Percentiles rank a stretch among this genome's conserved stretches.
Evolutionary conservation across 768 basidiomycete genomes (phyloP).

Genomic region (Psilocybe cyanescens): DNA sequence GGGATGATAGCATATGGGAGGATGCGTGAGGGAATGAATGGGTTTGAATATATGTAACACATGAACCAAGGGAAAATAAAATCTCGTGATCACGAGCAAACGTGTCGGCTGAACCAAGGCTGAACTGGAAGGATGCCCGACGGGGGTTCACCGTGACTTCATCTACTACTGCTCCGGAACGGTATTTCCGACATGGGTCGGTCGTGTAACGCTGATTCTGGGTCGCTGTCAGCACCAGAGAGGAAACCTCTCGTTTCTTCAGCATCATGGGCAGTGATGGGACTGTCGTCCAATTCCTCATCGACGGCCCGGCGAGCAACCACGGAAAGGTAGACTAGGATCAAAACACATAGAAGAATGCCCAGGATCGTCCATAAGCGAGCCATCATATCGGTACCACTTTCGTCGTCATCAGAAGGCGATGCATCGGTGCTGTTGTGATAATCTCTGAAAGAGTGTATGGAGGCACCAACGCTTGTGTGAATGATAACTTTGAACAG

Average conservation of each 20-base stretch:
- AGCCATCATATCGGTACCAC: conserved; percentile 50
- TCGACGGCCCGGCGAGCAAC: conserved; percentile 73
- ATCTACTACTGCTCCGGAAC: conserved; percentile 37
- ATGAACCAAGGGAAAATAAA: not conserved
- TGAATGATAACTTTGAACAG: conserved; percentile 92
- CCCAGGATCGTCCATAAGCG: conserved; percentile 71
- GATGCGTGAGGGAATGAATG: conserved; percentile 6
- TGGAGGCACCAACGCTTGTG: conserved; percentile 84
- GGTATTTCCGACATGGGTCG: conserved; percentile 54
- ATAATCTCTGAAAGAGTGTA: conserved; percentile 81
- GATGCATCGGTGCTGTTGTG: conserved; percentile 42
- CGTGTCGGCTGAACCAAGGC: not conserved
- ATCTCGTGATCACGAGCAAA: conserved; percentile 4
- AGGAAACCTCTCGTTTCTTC: conserved; percentile 28
- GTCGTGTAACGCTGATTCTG: conserved; percentile 32
- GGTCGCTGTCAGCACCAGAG: conserved; percentile 32
- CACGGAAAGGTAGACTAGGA: conserved; percentile 80
- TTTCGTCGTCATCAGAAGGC: conserved; percentile 39
- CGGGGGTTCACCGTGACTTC: not conserved
- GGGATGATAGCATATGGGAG: conserved; percentile 8
- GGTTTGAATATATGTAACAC: conserved; percentile 6
- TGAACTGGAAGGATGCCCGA: not conserved
- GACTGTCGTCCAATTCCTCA: conserved; percentile 49
- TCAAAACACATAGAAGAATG: conserved; percentile 69
- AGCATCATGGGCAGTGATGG: conserved; percentile 21